Base-by-base conservation (phyloP, 2,329 filamentous ascomycete species). In the Hortaea sp. region DNA sequence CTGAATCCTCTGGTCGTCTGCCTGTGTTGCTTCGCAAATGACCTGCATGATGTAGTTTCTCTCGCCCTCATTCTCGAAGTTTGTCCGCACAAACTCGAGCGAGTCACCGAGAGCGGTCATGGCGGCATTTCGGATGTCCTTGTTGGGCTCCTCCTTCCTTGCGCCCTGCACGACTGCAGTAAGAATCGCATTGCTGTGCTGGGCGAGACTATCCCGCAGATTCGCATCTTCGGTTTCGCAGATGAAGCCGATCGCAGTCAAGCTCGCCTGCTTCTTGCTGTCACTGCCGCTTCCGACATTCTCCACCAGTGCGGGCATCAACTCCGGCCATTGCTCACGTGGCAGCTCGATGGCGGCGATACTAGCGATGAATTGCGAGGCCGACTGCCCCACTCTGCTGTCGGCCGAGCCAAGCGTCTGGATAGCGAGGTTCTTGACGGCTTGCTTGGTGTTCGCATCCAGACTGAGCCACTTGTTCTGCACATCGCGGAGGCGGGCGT, bases 31-130 rank as follows among this genome's bases (percentile, higher is more conserved):
- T 74, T 98, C 92, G 71, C 92, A 98, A 61, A 98, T 88, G 55
- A 98, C 92, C 74, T 98, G 92, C 92, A 98, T 98, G 64, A 98
- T 98, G 75, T 97, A 98, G 74, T 98, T 98, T 57, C 92, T 84
- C 76, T 98, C 92, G 61, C 90, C 92, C 70, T 98, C 92, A 62
- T 97, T 92, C 70, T 95, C 94, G 69, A 98, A 98, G 73, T 98
- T 98, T 71, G 88, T 94, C 55, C 88, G 81, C 48, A 98, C 90
- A 63, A 98, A 98, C 69, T 98, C 92, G 49, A 97, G 82, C 35
- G 90, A 95, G 69, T 98, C 92, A 59, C 89, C 87, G 39, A 98
- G 82, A 40, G 92, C 92, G 42, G 86, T 86, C 64, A 98, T 92
- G 63, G 92, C 92, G 44, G 92, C 88, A 57, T 88, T 78, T 55